Conservation (phyloP, 2,329 filamentous ascomycete genomes). For the Epichloe gansuensis region DNA sequence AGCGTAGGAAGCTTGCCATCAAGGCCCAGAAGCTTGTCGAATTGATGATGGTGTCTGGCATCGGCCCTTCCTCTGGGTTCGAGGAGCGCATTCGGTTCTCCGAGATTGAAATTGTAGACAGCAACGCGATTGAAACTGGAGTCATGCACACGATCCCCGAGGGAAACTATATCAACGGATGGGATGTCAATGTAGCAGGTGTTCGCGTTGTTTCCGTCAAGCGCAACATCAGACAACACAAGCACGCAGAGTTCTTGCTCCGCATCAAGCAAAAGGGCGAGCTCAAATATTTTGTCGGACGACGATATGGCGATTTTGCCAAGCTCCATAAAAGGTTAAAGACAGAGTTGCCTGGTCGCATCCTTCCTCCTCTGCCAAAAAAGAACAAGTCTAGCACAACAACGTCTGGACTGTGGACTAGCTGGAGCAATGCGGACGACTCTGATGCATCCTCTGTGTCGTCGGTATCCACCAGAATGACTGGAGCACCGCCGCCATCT, state of each 20-base stretch:
- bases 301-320: constrained; percentile 79
- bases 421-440: constrained; percentile 44
- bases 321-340: constrained; percentile 67
- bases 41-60: constrained; percentile 98
- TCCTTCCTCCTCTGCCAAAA: constrained; percentile 72
- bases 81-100: constrained; percentile 95
- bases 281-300: constrained; percentile 65
- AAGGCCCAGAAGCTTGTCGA: constrained; percentile 95
- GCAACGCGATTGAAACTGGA: constrained; percentile 82
- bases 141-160: constrained; percentile 78
- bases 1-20: constrained; percentile 76
- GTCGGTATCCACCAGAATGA: constrained; percentile 58
- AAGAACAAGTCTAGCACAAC: constrained; percentile 80
- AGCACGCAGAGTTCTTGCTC: constrained; percentile 87
- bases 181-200: constrained; percentile 91
- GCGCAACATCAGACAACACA: constrained; percentile 78
- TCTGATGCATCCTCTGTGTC: constrained; percentile 72
- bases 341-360: constrained; percentile 78
- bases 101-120: constrained; percentile 92
- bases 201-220: constrained; percentile 72
- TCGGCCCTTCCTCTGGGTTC: constrained; percentile 90
- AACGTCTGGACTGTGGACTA: constrained; percentile 40
- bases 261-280: constrained; percentile 69
- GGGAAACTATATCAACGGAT: constrained; percentile 84
- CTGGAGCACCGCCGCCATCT: constrained; percentile 19